phyloP scores from a whole-genome alignment of 2,329 filamentous ascomycete species.

The Calonectria ilicicola region DNA sequence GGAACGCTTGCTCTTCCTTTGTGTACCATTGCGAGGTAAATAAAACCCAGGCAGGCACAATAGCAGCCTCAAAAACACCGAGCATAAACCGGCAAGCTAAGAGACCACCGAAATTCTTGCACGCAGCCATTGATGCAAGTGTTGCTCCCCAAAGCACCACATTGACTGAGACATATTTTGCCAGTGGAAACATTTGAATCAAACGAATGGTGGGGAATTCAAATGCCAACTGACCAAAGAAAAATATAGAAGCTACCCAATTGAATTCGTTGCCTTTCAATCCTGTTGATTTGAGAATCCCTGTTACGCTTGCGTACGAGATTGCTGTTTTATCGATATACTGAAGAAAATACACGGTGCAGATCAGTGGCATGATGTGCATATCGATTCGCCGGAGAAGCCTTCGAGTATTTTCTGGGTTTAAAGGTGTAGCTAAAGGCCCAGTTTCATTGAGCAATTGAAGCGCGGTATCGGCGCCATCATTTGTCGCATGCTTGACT shows the following conservation, averaged over 20 bases:
- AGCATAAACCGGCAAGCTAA: constrained; percentile 32
- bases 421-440: constrained; percentile 17
- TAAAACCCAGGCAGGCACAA: constrained; percentile 29
- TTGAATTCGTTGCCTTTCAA: constrained; percentile 56
- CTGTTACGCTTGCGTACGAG: constrained; percentile 40
- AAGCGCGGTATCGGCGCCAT: constrained; percentile 31
- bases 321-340: constrained; percentile 43
- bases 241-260: constrained; percentile 48
- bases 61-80: constrained; percentile 26
- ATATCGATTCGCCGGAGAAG: constrained; percentile 37
- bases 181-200: constrained; percentile 52
- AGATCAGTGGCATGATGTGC: constrained; percentile 40
- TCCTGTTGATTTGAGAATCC: constrained; percentile 43
- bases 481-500: neutral
- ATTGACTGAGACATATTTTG: constrained; percentile 51
- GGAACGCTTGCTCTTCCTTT: constrained; percentile 34
- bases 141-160: constrained; percentile 49
- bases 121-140: constrained; percentile 29
- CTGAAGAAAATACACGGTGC: constrained; percentile 38
- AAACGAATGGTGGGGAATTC: constrained; percentile 53
- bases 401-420: constrained; percentile 22
- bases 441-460: constrained; percentile 31
- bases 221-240: constrained; percentile 51
- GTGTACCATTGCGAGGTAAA: constrained; percentile 39
- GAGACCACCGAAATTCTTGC: constrained; percentile 28